Percentiles rank a stretch among this genome's conserved stretches.
phyloP scores from a whole-genome alignment of 2,329 filamentous ascomycete genomes.

The Fusarium temperatum region DNA sequence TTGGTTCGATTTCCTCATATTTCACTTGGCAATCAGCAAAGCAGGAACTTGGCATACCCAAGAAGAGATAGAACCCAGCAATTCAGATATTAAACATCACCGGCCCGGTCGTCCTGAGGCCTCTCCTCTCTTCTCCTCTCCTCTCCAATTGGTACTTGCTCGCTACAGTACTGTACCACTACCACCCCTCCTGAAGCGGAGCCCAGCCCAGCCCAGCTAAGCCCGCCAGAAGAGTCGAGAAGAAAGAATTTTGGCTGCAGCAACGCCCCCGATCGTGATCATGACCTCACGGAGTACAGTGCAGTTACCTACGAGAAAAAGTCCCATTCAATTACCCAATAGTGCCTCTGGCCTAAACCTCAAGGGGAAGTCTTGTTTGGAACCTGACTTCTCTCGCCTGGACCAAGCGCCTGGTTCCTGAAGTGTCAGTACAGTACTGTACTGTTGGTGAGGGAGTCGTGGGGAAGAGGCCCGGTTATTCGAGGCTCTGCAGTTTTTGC shows the following conservation, averaged over 20 bases:
- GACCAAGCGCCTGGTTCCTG: conserved; percentile 46
- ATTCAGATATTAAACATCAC: conserved; percentile 6
- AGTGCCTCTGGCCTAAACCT: conserved; percentile 41
- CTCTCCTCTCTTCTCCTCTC: neutral
- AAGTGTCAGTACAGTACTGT: neutral
- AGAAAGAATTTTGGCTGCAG: conserved; percentile 25
- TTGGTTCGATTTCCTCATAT: neutral
- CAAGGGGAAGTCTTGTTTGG: conserved; percentile 39
- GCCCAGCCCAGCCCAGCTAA: conserved; percentile 21
- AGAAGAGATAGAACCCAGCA: neutral
- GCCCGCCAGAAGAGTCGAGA: conserved; percentile 43
- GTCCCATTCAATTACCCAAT: conserved; percentile 47
- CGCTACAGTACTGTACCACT: conserved; percentile 22
- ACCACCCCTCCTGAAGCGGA: conserved; percentile 32
- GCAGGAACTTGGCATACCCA: conserved; percentile 3
- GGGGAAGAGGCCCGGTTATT: conserved; percentile 46
- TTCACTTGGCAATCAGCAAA: neutral
- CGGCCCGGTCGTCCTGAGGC: conserved; percentile 38
- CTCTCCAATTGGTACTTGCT: conserved; percentile 4
- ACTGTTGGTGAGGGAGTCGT: neutral
- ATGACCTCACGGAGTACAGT: conserved; percentile 44
- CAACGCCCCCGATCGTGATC: conserved; percentile 44
- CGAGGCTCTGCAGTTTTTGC: conserved; percentile 45
- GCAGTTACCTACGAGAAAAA: conserved; percentile 24
- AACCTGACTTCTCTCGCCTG: conserved; percentile 22